phyloP scores from a whole-genome alignment of 108 stramenopile genomes.

The Cyclostephanos invisitatus region DNA sequence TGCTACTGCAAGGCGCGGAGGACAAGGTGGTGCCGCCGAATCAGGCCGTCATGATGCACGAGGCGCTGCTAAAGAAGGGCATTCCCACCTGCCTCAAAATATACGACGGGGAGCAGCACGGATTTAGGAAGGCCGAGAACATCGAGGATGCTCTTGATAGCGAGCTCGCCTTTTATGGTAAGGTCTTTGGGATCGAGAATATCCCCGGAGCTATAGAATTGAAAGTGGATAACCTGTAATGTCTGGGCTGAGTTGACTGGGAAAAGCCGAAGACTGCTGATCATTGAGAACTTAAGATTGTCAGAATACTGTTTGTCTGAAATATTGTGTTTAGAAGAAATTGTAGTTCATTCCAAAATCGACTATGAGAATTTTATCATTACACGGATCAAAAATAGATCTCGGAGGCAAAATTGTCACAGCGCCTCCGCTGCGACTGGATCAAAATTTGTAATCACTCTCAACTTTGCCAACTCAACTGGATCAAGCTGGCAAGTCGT shows the following conservation, averaged over 20 bases:
- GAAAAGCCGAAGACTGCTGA: background rate
- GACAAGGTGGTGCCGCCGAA: conserved; percentile 88
- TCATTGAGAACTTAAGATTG: background rate
- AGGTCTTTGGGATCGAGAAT: conserved; percentile 65
- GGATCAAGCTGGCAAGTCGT: no score
- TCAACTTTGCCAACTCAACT: no score
- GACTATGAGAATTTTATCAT: no score
- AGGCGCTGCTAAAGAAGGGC: conserved; percentile 62
- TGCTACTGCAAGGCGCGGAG: conserved; percentile 79
- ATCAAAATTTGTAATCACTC: no score
- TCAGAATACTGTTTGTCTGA: no score
- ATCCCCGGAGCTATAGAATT: conserved; percentile 59
- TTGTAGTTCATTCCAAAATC: no score
- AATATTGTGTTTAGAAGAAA: no score
- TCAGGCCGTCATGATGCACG: conserved; percentile 81
- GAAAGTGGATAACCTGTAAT: conserved; percentile 56
- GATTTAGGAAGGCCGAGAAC: conserved; percentile 85
- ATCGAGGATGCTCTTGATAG: conserved; percentile 72
- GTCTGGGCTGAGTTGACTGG: background rate
- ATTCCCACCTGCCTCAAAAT: conserved; percentile 70
- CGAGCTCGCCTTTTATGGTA: conserved; percentile 74
- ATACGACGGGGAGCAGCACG: conserved; percentile 86
- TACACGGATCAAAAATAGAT: no score
- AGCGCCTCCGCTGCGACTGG: no score
- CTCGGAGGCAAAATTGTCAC: no score